Conservation (phyloP, 2,329 filamentous ascomycete species). For the Apiospora malaysiana region DNA sequence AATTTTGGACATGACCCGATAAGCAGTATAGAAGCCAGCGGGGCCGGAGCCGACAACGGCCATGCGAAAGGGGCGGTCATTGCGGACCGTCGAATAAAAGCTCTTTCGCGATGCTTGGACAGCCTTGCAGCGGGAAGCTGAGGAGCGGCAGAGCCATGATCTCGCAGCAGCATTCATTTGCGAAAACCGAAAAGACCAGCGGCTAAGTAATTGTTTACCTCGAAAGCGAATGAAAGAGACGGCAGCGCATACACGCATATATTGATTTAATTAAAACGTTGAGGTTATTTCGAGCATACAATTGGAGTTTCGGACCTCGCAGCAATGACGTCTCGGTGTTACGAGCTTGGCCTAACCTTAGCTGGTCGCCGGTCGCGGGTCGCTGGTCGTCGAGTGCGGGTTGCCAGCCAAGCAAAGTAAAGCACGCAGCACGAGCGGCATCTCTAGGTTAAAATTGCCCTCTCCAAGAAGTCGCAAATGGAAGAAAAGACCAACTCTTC, state of each 20-base stretch:
- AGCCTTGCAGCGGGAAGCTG: conserved; percentile 32
- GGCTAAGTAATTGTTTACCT: not conserved
- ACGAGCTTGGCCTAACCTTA: not conserved
- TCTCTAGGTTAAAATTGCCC: not conserved
- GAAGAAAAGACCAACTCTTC: too few relatives aligned
- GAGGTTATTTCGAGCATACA: not conserved
- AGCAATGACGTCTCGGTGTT: conserved; percentile 14
- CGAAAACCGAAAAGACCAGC: not conserved
- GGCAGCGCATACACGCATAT: not conserved
- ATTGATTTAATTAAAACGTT: not conserved
- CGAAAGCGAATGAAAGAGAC: not conserved
- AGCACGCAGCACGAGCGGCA: too few relatives aligned
- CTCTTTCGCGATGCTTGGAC: conserved; percentile 21
- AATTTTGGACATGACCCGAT: conserved; percentile 80
- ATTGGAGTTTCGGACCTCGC: not conserved
- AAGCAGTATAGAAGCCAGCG: conserved; percentile 93
- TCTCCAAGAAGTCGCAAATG: not conserved
- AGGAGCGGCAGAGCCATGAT: conserved; percentile 34
- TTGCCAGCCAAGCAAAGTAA: not conserved
- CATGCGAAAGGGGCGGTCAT: conserved; percentile 70
- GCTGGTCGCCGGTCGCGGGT: too few relatives aligned
- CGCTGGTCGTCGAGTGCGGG: not conserved
- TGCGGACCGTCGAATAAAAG: conserved; percentile 34
- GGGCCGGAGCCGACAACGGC: conserved; percentile 93
- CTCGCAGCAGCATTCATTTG: conserved; percentile 34